Percentiles rank a stretch among this genome's conserved stretches.
Evolutionary conservation across 179 eudicot species (phyloP).

Genomic region (Silene coronaria): DNA sequence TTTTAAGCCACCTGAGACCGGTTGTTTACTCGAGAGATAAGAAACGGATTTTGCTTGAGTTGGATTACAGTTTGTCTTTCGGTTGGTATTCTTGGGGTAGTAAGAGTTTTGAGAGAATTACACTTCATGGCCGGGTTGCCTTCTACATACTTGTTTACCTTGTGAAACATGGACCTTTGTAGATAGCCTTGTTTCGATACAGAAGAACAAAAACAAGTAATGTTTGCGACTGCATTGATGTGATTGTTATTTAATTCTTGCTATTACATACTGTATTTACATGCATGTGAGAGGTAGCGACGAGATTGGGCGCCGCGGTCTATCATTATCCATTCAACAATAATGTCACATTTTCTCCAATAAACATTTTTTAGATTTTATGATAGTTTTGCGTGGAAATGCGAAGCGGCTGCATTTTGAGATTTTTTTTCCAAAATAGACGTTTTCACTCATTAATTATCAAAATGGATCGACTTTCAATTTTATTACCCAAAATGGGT

Average conservation of each 20-base stretch:
- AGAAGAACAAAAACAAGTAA: constrained; percentile 12
- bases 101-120: background rate
- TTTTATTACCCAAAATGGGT: too few relatives aligned
- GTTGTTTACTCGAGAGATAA: background rate
- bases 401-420: too few relatives aligned
- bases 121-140: background rate
- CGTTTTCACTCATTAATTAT: too few relatives aligned
- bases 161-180: background rate
- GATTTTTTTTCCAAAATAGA: too few relatives aligned
- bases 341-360: too few relatives aligned
- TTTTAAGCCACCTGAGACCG: background rate
- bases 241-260: background rate
- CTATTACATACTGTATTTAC: too few relatives aligned
- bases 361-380: too few relatives aligned
- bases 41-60: background rate
- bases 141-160: background rate
- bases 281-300: too few relatives aligned
- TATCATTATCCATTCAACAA: too few relatives aligned
- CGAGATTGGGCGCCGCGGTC: too few relatives aligned
- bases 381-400: too few relatives aligned
- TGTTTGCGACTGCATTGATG: background rate
- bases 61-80: background rate
- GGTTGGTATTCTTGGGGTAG: background rate
- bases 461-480: too few relatives aligned
- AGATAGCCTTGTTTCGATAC: constrained; percentile 16